Evolutionary conservation across 371 early-diverging fungal genomes (phyloP).

Genomic region (Mortierella sp.): DNA sequence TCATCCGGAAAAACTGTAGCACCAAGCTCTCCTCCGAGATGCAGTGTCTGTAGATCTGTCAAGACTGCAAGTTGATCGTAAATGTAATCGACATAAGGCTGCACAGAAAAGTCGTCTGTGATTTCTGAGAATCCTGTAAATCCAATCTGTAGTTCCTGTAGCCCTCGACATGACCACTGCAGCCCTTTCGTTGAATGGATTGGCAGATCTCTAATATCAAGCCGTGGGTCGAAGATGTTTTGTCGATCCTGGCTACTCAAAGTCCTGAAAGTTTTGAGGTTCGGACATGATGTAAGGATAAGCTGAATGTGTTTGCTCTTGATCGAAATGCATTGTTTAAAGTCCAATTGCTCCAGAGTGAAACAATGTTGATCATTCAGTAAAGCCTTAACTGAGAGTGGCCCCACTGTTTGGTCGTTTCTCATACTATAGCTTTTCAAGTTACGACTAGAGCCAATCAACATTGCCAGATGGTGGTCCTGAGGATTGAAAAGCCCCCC

Average conservation of each 20-base stretch:
- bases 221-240: slow-evolving; percentile 6
- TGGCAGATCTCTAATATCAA: slow-evolving; percentile 26
- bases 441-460: slow-evolving; percentile 9
- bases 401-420: slow-evolving; percentile 5
- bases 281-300: slow-evolving; percentile 36
- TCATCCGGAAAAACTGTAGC: not conserved
- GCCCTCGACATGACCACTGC: slow-evolving; percentile 26
- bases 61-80: slow-evolving; percentile 20
- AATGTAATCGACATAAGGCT: slow-evolving; percentile 27
- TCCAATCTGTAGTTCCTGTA: slow-evolving; percentile 23
- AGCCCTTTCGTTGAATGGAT: slow-evolving; percentile 7
- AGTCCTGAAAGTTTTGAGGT: slow-evolving; percentile 16
- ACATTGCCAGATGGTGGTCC: slow-evolving; percentile 23
- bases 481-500: not conserved
- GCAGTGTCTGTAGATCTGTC: slow-evolving; percentile 18
- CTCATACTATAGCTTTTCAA: slow-evolving; percentile 3
- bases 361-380: slow-evolving; percentile 11
- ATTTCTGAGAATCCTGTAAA: slow-evolving; percentile 23
- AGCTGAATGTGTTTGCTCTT: slow-evolving; percentile 28
- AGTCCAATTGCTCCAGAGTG: slow-evolving; percentile 21
- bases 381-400: slow-evolving; percentile 4
- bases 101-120: not conserved
- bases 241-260: slow-evolving; percentile 1
- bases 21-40: slow-evolving; percentile 25
- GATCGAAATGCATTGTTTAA: slow-evolving; percentile 6